Conservation (phyloP, 345 rosid species). For the Linum tenue region DNA sequence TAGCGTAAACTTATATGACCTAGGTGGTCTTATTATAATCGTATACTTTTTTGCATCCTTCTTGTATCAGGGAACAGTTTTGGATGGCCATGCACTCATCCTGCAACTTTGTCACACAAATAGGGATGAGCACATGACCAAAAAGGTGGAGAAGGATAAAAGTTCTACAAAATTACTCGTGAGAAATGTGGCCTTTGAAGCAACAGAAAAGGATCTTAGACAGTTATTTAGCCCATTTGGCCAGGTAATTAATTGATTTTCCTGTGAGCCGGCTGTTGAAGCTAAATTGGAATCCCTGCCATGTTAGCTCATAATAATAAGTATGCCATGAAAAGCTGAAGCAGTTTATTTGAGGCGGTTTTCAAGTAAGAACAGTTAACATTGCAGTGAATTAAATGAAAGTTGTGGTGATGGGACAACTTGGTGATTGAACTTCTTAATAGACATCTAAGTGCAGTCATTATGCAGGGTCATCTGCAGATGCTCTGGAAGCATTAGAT, state of each 20-base stretch:
- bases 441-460: too few relatives aligned
- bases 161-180: slow-evolving; percentile 73
- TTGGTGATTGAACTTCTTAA: too few relatives aligned
- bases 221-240: slow-evolving; percentile 92
- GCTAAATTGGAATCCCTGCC: neutral
- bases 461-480: too few relatives aligned
- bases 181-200: slow-evolving; percentile 89
- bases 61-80: slow-evolving; percentile 55
- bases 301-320: neutral
- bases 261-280: too few relatives aligned
- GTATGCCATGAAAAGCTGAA: neutral
- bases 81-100: slow-evolving; percentile 90
- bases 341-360: neutral
- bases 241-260: slow-evolving; percentile 43
- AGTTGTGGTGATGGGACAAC: too few relatives aligned
- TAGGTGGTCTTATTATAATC: neutral
- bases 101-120: slow-evolving; percentile 72
- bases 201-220: slow-evolving; percentile 79
- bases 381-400: too few relatives aligned
- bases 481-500: too few relatives aligned
- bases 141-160: slow-evolving; percentile 49
- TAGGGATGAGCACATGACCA: slow-evolving; percentile 46
- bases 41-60: neutral
- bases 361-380: too few relatives aligned
- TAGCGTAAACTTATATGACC: too few relatives aligned